phyloP scores from a whole-genome alignment of 129 eudicot genomes.

The Heracleum sosnowskyi region DNA sequence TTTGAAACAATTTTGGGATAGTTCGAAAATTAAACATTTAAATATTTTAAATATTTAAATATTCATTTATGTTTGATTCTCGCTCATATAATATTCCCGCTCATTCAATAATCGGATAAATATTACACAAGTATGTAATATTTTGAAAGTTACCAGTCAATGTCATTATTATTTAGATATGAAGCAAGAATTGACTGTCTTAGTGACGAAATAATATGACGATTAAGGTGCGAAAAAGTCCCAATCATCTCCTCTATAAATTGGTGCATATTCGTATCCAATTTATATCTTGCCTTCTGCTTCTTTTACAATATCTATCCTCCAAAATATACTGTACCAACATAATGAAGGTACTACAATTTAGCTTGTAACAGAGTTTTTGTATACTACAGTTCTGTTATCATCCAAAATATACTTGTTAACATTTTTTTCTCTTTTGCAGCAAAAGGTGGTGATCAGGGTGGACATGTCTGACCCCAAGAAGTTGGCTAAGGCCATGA shows the following conservation, averaged over 20 bases:
- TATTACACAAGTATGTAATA: no score
- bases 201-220: background rate
- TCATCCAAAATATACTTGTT: background rate
- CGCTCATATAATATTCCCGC: no score
- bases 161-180: no score
- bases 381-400: background rate
- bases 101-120: no score
- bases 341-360: background rate
- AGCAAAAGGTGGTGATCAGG: slow-evolving; percentile 18
- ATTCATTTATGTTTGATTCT: no score
- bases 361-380: background rate
- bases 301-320: background rate
- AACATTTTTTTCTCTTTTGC: background rate
- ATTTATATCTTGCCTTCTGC: background rate
- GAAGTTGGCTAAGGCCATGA: slow-evolving; percentile 14
- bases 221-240: background rate
- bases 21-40: no score
- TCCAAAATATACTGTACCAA: background rate
- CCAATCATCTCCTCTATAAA: background rate
- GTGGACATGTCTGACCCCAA: background rate
- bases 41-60: no score
- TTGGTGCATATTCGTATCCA: background rate
- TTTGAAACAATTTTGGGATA: no score
- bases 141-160: no score
- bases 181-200: background rate